These are phyloP conservation scores for Verticillium dahliae DNA, from an alignment of 2,329 filamentous ascomycete genomes.

Conservation along the genomic window DNA sequence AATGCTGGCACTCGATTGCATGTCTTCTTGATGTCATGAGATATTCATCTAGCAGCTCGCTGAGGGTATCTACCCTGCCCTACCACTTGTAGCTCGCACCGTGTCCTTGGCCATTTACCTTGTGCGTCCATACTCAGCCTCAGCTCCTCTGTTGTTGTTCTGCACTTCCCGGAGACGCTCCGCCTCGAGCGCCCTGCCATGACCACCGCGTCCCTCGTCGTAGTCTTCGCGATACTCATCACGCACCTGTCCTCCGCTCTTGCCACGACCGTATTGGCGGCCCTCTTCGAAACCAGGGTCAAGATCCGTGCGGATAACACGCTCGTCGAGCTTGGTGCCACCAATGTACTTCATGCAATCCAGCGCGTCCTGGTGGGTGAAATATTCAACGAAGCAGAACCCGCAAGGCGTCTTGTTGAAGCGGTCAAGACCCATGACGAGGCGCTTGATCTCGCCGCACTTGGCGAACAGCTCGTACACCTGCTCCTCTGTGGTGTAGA, in stretches of 20 bases:
- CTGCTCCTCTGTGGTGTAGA: constrained; percentile 98
- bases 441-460: constrained; percentile 95
- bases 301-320: constrained; percentile 89
- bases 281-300: constrained; percentile 96
- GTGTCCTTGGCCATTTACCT: background rate
- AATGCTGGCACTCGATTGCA: background rate
- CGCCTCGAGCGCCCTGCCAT: constrained; percentile 66
- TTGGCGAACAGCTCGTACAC: constrained; percentile 96
- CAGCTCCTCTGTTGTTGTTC: background rate
- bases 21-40: background rate
- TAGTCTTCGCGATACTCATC: constrained; percentile 98
- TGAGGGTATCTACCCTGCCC: background rate
- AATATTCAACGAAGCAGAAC: constrained; percentile 99
- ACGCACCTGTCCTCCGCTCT: constrained; percentile 91
- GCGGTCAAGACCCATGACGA: constrained; percentile 95
- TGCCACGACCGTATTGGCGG: constrained; percentile 89
- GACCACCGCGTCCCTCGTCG: constrained; percentile 87
- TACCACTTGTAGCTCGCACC: background rate
- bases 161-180: constrained; percentile 26
- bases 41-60: background rate
- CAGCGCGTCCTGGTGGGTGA: constrained; percentile 92
- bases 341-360: constrained; percentile 99
- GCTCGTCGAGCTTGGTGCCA: constrained; percentile 95
- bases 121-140: background rate
- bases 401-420: constrained; percentile 97